Conservation (phyloP, 768 basidiomycete species). For the Dentipellis fragilis region DNA sequence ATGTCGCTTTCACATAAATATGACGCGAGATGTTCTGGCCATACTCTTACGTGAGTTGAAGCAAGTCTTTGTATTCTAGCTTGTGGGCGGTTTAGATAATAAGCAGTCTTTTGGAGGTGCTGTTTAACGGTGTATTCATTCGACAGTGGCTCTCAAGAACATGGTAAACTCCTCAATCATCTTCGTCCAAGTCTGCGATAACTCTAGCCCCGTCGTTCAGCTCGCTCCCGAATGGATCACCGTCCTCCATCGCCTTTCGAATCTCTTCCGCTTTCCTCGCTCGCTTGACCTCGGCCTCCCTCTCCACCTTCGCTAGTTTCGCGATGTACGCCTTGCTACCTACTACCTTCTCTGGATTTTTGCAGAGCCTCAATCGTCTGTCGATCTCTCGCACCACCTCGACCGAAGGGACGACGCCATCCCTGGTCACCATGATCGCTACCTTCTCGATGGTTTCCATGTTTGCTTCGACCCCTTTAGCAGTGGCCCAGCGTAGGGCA, state of each 20-base stretch:
- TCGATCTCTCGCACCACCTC: constrained; percentile 87
- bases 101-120: too few relatives aligned
- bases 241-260: constrained; percentile 47
- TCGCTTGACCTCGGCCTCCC: constrained; percentile 58
- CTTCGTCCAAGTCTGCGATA: constrained; percentile 10
- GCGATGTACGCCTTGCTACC: constrained; percentile 78
- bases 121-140: too few relatives aligned
- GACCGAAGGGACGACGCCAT: constrained; percentile 60
- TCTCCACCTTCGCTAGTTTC: constrained; percentile 64
- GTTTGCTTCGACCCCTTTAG: constrained; percentile 29
- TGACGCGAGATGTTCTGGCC: neutral
- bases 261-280: constrained; percentile 30
- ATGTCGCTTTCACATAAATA: constrained; percentile 9
- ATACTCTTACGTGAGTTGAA: too few relatives aligned
- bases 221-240: constrained; percentile 65
- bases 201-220: constrained; percentile 24
- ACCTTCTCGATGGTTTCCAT: constrained; percentile 40
- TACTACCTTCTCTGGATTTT: constrained; percentile 91
- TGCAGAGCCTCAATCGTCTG: constrained; percentile 74
- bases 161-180: constrained; percentile 6
- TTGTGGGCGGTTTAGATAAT: too few relatives aligned
- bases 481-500: constrained; percentile 48
- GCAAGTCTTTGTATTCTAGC: too few relatives aligned
- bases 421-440: constrained; percentile 39
- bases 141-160: too few relatives aligned